Percentiles rank a stretch among this genome's conserved stretches.
These are phyloP conservation scores for Heterobasidion occidentale DNA, from an alignment of 1,284 basidiomycete genomes.

Conservation along the genomic window DNA sequence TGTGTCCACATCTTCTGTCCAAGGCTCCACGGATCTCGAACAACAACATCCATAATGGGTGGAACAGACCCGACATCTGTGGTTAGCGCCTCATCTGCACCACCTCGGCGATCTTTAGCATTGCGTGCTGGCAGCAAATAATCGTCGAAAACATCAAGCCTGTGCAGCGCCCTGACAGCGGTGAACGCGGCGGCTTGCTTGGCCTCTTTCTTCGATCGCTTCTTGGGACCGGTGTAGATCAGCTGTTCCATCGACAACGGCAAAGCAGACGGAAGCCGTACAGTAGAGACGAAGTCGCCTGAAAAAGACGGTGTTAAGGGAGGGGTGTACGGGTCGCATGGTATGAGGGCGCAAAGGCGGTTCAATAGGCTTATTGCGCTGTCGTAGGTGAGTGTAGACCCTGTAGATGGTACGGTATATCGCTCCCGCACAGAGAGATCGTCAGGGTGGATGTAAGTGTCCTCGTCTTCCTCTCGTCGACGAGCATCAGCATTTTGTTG, in stretches of 20 bases:
- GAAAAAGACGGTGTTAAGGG: slow-evolving; percentile 50
- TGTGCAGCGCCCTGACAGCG: slow-evolving; percentile 60
- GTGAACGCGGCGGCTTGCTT: slow-evolving; percentile 73
- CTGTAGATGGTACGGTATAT: slow-evolving; percentile 61
- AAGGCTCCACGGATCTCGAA: slow-evolving; percentile 60
- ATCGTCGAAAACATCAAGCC: slow-evolving; percentile 71
- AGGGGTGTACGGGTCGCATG: slow-evolving; percentile 61
- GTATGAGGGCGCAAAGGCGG: slow-evolving; percentile 68
- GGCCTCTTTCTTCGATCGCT: slow-evolving; percentile 68
- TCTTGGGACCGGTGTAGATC: slow-evolving; percentile 45
- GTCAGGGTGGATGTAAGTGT: slow-evolving; percentile 31
- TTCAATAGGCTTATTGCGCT: slow-evolving; percentile 63
- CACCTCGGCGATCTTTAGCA: slow-evolving; percentile 31
- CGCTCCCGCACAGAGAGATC: slow-evolving; percentile 62
- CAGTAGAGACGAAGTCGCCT: slow-evolving; percentile 46
- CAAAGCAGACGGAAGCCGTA: slow-evolving; percentile 62
- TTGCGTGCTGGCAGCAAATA: slow-evolving; percentile 58
- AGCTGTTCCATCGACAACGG: slow-evolving; percentile 51
- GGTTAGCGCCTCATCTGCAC: slow-evolving; percentile 30
- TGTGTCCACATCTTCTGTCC: slow-evolving; percentile 53
- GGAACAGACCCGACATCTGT: slow-evolving; percentile 36
- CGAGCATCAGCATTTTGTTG: slow-evolving; percentile 32
- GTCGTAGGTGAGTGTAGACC: slow-evolving; percentile 71
- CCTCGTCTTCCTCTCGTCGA: slow-evolving; percentile 37
- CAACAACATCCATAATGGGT: slow-evolving; percentile 43